A percentile compares a stretch with the other conserved stretches of the same genome.
phyloP scores from a whole-genome alignment of 305 asterid genomes.

The Petunia hybrid region DNA sequence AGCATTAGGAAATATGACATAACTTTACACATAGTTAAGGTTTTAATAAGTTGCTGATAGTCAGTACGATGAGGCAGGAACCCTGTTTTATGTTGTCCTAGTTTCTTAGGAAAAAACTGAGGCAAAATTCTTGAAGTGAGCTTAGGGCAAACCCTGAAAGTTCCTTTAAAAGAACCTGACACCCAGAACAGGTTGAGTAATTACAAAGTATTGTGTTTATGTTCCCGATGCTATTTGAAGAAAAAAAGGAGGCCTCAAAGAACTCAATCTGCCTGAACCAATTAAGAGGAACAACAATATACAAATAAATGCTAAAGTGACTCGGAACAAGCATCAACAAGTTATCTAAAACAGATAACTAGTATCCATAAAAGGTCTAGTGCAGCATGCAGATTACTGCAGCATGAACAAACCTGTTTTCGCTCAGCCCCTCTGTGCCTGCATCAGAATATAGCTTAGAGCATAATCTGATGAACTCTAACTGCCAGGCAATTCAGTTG shows the following conservation, averaged over 20 bases:
- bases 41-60: not conserved
- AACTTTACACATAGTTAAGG: not conserved
- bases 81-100: not conserved
- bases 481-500: no score
- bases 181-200: not conserved
- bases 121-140: not conserved
- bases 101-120: not conserved
- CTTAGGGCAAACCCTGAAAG: not conserved
- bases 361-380: no score
- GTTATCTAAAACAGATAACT: not conserved
- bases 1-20: constrained; percentile 5
- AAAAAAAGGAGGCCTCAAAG: not conserved
- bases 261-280: not conserved
- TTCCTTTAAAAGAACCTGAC: not conserved
- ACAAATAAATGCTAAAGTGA: not conserved
- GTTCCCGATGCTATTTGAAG: not conserved
- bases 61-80: not conserved
- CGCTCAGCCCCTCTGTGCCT: no score
- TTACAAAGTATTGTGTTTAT: not conserved
- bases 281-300: not conserved
- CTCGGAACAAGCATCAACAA: not conserved
- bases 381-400: no score
- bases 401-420: no score
- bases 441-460: no score
- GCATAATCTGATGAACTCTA: no score